These are phyloP conservation scores for Boletellus ananas DNA, from an alignment of 768 basidiomycete genomes.

Conservation along the genomic window DNA sequence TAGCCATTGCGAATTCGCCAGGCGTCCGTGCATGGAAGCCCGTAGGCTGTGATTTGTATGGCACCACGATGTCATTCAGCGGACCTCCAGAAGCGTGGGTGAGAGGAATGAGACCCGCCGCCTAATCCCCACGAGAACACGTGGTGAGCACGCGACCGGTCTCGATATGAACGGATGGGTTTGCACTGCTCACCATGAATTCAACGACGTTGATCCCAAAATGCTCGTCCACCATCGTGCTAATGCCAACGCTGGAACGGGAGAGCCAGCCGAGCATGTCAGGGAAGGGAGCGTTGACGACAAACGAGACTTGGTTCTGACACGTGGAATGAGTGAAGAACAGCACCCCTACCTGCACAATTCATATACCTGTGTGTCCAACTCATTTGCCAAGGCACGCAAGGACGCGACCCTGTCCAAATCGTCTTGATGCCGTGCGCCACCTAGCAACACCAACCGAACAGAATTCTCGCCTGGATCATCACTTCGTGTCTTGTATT, in stretches of 20 bases:
- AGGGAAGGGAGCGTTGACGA: slow-evolving; percentile 79
- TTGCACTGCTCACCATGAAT: slow-evolving; percentile 69
- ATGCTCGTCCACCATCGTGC: slow-evolving; percentile 98
- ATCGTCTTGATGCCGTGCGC: slow-evolving; percentile 78
- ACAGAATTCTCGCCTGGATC: slow-evolving; percentile 32
- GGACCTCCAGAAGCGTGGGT: slow-evolving; percentile 94
- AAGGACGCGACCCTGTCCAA: slow-evolving; percentile 62
- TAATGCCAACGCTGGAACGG: slow-evolving; percentile 76
- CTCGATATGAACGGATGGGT: not conserved
- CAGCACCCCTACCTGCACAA: not conserved
- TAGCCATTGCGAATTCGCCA: slow-evolving; percentile 59
- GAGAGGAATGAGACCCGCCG: slow-evolving; percentile 89
- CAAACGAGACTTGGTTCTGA: slow-evolving; percentile 69
- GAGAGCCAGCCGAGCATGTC: slow-evolving; percentile 70
- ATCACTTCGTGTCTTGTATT: slow-evolving; percentile 36
- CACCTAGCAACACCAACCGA: slow-evolving; percentile 76
- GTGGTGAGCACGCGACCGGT: slow-evolving; percentile 11
- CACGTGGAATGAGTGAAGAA: slow-evolving; percentile 2
- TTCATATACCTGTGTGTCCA: slow-evolving; percentile 60
- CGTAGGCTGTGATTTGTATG: slow-evolving; percentile 65
- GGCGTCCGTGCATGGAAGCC: slow-evolving; percentile 79
- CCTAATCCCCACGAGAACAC: slow-evolving; percentile 45
- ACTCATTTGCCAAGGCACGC: slow-evolving; percentile 51
- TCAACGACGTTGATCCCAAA: slow-evolving; percentile 98
- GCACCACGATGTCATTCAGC: slow-evolving; percentile 85